Conservation (phyloP, 768 basidiomycete genomes). For the Xerocomellus chrysenteron region DNA sequence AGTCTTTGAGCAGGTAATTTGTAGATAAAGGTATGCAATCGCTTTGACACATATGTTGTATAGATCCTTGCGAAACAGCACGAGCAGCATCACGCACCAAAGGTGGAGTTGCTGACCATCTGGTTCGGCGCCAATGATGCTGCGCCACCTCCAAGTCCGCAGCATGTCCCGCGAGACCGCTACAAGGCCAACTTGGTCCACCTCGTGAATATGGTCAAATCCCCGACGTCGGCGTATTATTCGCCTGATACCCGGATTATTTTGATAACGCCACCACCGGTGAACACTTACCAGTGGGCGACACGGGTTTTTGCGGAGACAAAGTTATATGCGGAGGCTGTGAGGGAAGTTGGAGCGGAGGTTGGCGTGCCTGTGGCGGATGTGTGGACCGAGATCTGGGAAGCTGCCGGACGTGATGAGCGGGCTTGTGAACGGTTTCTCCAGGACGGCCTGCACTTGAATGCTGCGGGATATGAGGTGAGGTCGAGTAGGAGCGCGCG, state of each 20-base stretch:
- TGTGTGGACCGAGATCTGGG: constrained; percentile 71
- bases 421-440: constrained; percentile 50
- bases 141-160: constrained; percentile 56
- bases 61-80: constrained; percentile 60
- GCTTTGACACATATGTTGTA: not conserved
- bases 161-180: constrained; percentile 71
- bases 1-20: constrained; percentile 66
- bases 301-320: constrained; percentile 56
- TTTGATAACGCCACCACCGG: constrained; percentile 83
- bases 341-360: constrained; percentile 55
- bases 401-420: constrained; percentile 66
- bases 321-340: constrained; percentile 68
- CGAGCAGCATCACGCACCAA: constrained; percentile 49
- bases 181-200: constrained; percentile 64
- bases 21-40: not conserved
- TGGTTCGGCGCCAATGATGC: constrained; percentile 95
- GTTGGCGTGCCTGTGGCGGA: constrained; percentile 66
- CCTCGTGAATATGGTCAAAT: constrained; percentile 62
- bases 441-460: constrained; percentile 81
- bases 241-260: constrained; percentile 74
- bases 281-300: constrained; percentile 62
- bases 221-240: constrained; percentile 60
- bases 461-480: constrained; percentile 70
- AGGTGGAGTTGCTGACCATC: constrained; percentile 71
- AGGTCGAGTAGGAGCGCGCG: constrained; percentile 21